phyloP scores from a whole-genome alignment of 345 rosid genomes.

The Iberis pinnata region DNA sequence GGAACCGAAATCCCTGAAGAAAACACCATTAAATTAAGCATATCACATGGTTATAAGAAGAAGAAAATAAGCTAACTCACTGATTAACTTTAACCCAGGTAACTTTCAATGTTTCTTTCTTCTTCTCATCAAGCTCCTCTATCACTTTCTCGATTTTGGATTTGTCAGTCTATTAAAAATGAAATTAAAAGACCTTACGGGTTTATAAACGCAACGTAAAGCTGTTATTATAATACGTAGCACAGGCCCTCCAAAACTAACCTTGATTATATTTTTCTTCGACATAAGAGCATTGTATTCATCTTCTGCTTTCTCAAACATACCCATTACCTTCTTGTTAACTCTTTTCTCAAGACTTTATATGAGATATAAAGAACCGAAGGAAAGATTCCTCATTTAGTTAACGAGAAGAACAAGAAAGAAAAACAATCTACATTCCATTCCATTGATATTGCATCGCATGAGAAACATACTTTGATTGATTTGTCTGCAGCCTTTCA shows the following conservation, averaged over 20 bases:
- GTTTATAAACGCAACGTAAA: neutral
- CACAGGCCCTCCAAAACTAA: constrained; percentile 23
- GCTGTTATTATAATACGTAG: neutral
- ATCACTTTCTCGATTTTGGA: constrained; percentile 87
- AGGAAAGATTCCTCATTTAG: too few species aligned
- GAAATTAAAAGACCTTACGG: too few species aligned
- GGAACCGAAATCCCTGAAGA: constrained; percentile 80
- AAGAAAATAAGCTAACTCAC: constrained; percentile 34
- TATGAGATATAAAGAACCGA: constrained; percentile 11
- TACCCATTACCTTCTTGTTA: constrained; percentile 94
- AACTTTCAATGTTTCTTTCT: constrained; percentile 86
- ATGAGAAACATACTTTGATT: constrained; percentile 71
- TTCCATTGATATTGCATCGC: too few species aligned
- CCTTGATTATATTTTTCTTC: constrained; percentile 92
- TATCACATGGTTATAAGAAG: neutral
- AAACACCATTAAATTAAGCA: too few species aligned
- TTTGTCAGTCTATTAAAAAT: constrained; percentile 64
- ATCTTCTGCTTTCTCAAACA: constrained; percentile 99
- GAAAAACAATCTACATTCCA: neutral
- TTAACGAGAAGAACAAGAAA: too few species aligned
- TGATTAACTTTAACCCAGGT: constrained; percentile 96
- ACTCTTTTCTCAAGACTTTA: constrained; percentile 92
- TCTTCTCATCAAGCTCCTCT: constrained; percentile 98
- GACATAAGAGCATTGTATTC: constrained; percentile 86
- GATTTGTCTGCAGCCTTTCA: constrained; percentile 77